A percentile compares a stretch with the other conserved stretches of the same genome.
Evolutionary conservation across 371 early-diverging fungal species (phyloP).

Genomic region (Mortierella sp.): DNA sequence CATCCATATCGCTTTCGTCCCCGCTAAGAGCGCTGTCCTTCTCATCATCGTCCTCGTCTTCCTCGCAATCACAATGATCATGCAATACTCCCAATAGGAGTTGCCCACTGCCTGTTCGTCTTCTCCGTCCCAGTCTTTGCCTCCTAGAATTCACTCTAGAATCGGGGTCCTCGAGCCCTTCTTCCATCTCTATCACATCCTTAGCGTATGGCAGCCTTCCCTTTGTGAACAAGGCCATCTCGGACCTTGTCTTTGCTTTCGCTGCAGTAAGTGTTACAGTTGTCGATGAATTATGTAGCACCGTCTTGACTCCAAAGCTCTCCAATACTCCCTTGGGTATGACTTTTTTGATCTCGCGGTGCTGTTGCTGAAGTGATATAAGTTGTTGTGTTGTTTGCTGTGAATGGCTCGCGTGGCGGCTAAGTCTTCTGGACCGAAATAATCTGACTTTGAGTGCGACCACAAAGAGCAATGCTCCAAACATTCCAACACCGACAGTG

Average conservation of each 20-base stretch:
- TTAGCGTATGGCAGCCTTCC: constrained; percentile 20
- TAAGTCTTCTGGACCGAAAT: constrained; percentile 21
- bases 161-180: constrained; percentile 27
- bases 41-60: not conserved
- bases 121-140: constrained; percentile 12
- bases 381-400: constrained; percentile 10
- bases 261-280: not conserved
- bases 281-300: constrained; percentile 27
- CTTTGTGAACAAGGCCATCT: constrained; percentile 12
- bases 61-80: not conserved
- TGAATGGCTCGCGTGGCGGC: not conserved
- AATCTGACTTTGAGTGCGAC: constrained; percentile 47
- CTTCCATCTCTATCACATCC: constrained; percentile 51
- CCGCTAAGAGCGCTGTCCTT: not conserved
- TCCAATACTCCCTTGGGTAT: constrained; percentile 33
- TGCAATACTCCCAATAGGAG: not conserved
- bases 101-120: constrained; percentile 3
- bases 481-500: constrained; percentile 44
- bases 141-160: constrained; percentile 17
- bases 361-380: constrained; percentile 23
- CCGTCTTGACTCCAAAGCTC: constrained; percentile 33
- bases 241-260: constrained; percentile 8
- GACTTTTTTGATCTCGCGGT: constrained; percentile 26
- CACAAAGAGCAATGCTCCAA: constrained; percentile 47
- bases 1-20: not conserved